Evolutionary conservation across 2,329 filamentous ascomycete species (phyloP).

Genomic region (Cordyceps militaris): DNA sequence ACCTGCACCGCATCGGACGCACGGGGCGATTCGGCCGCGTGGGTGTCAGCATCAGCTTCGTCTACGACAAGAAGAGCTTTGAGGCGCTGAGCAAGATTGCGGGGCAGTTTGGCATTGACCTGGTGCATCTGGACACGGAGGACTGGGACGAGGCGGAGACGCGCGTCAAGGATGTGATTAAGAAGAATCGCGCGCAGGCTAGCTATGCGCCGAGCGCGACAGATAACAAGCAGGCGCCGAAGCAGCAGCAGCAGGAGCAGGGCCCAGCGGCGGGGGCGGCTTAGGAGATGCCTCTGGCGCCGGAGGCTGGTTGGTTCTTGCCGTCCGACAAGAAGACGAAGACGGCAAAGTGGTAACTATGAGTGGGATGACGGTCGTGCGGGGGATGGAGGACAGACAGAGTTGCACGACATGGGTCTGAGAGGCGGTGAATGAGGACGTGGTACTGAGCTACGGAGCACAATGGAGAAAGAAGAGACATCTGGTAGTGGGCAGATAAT

Average conservation of each 20-base stretch:
- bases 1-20: slow-evolving; percentile 94
- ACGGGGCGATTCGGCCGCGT: slow-evolving; percentile 96
- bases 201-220: slow-evolving; percentile 43
- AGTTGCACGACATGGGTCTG: background rate
- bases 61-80: slow-evolving; percentile 80
- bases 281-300: slow-evolving; percentile 19
- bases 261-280: slow-evolving; percentile 18
- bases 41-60: slow-evolving; percentile 91
- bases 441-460: background rate
- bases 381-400: background rate
- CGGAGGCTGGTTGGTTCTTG: background rate
- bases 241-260: too few relatives aligned
- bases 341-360: background rate
- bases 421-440: background rate
- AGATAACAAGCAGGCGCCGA: slow-evolving; percentile 18
- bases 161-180: slow-evolving; percentile 74
- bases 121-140: slow-evolving; percentile 71
- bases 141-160: slow-evolving; percentile 91
- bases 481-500: slow-evolving; percentile 3
- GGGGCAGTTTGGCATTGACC: slow-evolving; percentile 69
- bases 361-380: background rate
- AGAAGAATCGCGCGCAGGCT: slow-evolving; percentile 56
- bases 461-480: background rate
- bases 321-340: background rate
- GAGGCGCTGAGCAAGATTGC: slow-evolving; percentile 73